Evolutionary conservation across 176 grass and related monocot species (phyloP).

Genomic region (bread wheat (Triticum aestivum)): DNA sequence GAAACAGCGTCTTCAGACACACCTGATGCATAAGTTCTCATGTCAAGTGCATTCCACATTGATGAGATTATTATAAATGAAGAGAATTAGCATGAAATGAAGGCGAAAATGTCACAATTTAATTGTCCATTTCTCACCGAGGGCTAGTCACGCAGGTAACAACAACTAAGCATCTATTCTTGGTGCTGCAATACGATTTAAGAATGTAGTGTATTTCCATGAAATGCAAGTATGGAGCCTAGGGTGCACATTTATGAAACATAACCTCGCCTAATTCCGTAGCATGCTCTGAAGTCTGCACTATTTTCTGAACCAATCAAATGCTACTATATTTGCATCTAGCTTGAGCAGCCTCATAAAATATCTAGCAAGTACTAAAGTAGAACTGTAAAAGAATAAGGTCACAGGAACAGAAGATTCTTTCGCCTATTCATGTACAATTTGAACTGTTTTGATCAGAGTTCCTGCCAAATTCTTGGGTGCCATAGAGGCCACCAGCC

Average conservation of each 20-base stretch:
- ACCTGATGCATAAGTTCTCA: conserved; percentile 49
- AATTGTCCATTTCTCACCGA: not conserved
- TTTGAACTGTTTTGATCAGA: not conserved
- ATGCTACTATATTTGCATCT: not conserved
- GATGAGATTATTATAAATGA: not conserved
- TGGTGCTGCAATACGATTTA: not conserved
- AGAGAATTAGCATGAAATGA: not conserved
- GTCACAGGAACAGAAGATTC: not conserved
- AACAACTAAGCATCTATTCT: not conserved
- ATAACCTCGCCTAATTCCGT: not conserved
- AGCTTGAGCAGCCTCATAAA: not conserved
- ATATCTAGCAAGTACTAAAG: not conserved
- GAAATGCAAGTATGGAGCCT: not conserved
- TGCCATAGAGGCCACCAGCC: not conserved
- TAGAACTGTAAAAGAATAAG: conserved; percentile 4
- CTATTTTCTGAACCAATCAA: not conserved
- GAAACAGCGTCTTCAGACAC: conserved; percentile 99
- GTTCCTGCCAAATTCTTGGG: not conserved
- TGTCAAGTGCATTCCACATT: not conserved
- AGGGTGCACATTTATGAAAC: not conserved
- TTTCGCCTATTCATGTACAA: not conserved
- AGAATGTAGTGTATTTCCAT: not conserved
- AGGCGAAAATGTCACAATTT: not conserved
- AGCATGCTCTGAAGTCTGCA: not conserved
- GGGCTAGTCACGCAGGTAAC: not conserved